Evolutionary conservation across 352 stramenopile species (phyloP).

Genomic region (Pythium pyrilobum): DNA sequence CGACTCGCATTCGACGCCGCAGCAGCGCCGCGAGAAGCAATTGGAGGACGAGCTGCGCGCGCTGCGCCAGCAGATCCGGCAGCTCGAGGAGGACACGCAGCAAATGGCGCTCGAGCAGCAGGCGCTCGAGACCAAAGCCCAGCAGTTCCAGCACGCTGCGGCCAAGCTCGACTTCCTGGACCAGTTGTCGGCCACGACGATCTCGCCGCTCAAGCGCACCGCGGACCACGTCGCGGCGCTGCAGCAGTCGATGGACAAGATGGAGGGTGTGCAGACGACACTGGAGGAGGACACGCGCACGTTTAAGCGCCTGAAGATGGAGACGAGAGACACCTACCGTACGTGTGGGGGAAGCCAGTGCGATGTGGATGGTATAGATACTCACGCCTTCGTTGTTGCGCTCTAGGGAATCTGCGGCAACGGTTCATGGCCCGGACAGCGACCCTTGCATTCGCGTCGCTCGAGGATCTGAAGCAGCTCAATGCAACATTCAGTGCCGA

Average conservation of each 20-base stretch:
- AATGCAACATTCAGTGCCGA: slow-evolving; percentile 9
- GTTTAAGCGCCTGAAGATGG: slow-evolving; percentile 52
- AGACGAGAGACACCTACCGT: slow-evolving; percentile 37
- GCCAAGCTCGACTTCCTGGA: slow-evolving; percentile 46
- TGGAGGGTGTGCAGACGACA: slow-evolving; percentile 36
- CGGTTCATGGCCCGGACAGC: slow-evolving; percentile 44
- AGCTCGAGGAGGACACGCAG: slow-evolving; percentile 24
- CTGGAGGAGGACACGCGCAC: slow-evolving; percentile 42
- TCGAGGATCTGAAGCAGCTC: slow-evolving; percentile 53
- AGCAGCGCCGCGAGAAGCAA: slow-evolving; percentile 35
- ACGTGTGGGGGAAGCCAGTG: neutral
- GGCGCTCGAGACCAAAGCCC: slow-evolving; percentile 31
- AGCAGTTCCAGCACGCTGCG: slow-evolving; percentile 32
- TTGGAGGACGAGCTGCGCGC: slow-evolving; percentile 31
- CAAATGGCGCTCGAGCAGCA: slow-evolving; percentile 42
- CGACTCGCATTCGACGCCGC: slow-evolving; percentile 28
- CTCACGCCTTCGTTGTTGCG: neutral
- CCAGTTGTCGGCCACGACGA: slow-evolving; percentile 25
- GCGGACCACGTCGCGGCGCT: slow-evolving; percentile 36
- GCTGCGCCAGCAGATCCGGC: slow-evolving; percentile 28
- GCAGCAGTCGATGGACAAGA: slow-evolving; percentile 38
- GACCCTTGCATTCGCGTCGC: slow-evolving; percentile 40
- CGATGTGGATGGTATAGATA: neutral
- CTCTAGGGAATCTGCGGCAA: slow-evolving; percentile 36
- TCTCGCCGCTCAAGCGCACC: slow-evolving; percentile 42